A percentile compares a stretch with the other conserved stretches of the same genome.
These are phyloP conservation scores for Candida ponderosae DNA, from an alignment of 805 yeast genomes.

Conservation along the genomic window DNA sequence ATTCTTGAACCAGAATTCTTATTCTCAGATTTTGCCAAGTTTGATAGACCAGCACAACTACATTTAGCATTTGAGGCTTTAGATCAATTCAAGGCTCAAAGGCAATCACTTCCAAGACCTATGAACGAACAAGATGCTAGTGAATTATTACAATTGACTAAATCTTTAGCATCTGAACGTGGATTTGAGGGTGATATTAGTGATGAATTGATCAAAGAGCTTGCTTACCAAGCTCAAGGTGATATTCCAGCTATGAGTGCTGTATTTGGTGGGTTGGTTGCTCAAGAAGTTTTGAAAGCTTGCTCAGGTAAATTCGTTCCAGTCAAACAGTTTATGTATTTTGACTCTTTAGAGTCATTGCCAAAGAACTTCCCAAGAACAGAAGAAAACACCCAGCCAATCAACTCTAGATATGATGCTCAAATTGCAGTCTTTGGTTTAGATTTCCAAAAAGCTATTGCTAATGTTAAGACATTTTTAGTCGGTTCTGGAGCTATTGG, in stretches of 20 bases:
- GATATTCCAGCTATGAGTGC: conserved; percentile 88
- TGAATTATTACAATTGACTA: conserved; percentile 52
- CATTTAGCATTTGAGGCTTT: conserved; percentile 92
- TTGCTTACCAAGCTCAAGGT: conserved; percentile 83
- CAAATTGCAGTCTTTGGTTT: conserved; percentile 92
- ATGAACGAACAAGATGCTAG: conserved; percentile 66
- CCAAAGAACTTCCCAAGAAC: conserved; percentile 63
- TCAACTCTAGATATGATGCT: conserved; percentile 81
- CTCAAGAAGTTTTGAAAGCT: conserved; percentile 94
- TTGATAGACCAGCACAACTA: conserved; percentile 84
- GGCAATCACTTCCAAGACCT: conserved; percentile 69
- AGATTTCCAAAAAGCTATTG: conserved; percentile 62
- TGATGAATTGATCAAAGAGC: conserved; percentile 57
- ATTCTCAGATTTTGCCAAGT: conserved; percentile 86
- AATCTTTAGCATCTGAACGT: conserved; percentile 49
- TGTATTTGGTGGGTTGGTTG: conserved; percentile 87
- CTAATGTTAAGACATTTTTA: conserved; percentile 75
- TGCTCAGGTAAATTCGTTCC: conserved; percentile 96
- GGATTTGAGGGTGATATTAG: conserved; percentile 56
- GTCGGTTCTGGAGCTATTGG: conserved; percentile 99
- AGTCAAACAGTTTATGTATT: conserved; percentile 83
- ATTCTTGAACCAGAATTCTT: conserved; percentile 71
- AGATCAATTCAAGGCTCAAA: conserved; percentile 61
- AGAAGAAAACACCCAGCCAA: conserved; percentile 66
- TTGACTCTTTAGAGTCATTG: conserved; percentile 87